phyloP scores from a whole-genome alignment of 139 green algal species.

The Eudorina sp. region DNA sequence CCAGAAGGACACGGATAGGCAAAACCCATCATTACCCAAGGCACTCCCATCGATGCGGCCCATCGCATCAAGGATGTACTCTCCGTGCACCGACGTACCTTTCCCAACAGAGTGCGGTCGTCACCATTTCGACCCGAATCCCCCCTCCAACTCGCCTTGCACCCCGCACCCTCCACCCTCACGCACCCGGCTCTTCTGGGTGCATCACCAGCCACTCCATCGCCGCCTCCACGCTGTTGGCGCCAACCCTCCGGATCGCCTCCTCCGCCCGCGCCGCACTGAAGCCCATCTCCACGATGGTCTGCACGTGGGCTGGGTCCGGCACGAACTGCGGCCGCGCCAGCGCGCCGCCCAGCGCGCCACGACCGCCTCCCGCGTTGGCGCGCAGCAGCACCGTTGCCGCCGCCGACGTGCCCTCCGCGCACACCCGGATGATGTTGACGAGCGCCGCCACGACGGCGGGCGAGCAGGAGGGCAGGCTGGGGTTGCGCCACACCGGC shows the following conservation, averaged over 20 bases:
- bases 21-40: no score
- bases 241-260: conserved; percentile 81
- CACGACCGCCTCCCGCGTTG: neutral
- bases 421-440: conserved; percentile 72
- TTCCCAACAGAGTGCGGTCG: no score
- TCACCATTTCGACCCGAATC: no score
- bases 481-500: conserved; percentile 81
- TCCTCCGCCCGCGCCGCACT: conserved; percentile 74
- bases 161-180: no score
- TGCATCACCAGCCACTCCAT: conserved; percentile 96
- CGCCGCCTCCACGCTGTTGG: conserved; percentile 90
- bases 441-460: conserved; percentile 64
- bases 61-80: no score
- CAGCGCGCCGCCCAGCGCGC: conserved; percentile 10
- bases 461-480: conserved; percentile 52
- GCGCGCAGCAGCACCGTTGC: conserved; percentile 32
- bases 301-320: conserved; percentile 72
- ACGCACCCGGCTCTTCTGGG: conserved; percentile 69
- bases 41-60: no score
- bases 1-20: no score
- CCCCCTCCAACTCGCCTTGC: no score
- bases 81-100: no score
- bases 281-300: conserved; percentile 96
- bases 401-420: conserved; percentile 57
- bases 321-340: conserved; percentile 37